These are phyloP conservation scores for Vanilla planifolia DNA, from an alignment of 106 monocot species.

Conservation along the genomic window DNA sequence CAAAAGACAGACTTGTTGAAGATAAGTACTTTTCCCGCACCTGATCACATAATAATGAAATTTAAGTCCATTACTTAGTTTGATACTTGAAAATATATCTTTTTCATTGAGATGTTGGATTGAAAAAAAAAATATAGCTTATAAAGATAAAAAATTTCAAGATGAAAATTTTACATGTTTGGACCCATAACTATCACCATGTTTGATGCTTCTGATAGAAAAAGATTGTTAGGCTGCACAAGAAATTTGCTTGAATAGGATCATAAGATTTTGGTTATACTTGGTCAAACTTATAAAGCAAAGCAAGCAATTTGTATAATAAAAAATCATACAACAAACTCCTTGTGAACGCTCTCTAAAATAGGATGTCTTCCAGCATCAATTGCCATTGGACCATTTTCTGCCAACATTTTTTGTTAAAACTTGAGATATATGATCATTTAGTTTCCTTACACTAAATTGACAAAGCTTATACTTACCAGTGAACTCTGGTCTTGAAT, in stretches of 20 bases:
- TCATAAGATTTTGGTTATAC: not conserved
- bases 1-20: slow-evolving; percentile 88
- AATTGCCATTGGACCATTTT: slow-evolving; percentile 91
- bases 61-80: not conserved
- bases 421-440: not conserved
- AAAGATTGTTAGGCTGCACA: slow-evolving; percentile 94
- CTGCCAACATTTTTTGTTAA: slow-evolving; percentile 29
- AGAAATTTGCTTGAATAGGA: not conserved
- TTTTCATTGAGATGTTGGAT: too few relatives aligned
- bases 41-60: slow-evolving; percentile 29
- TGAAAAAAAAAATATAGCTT: not conserved
- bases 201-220: slow-evolving; percentile 97
- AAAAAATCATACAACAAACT: slow-evolving; percentile 67
- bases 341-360: slow-evolving; percentile 67
- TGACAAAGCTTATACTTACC: slow-evolving; percentile 20
- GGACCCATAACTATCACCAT: slow-evolving; percentile 92
- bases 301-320: not conserved
- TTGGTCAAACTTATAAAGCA: not conserved
- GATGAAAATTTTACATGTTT: slow-evolving; percentile 62
- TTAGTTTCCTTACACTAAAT: not conserved
- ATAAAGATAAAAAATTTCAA: not conserved
- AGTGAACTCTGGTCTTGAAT: slow-evolving; percentile 92
- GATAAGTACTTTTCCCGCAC: slow-evolving; percentile 99
- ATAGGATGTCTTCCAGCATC: slow-evolving; percentile 96
- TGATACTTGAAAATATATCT: not conserved